Conservation (phyloP, 352 stramenopile genomes). For the Phytopythium boreale region DNA sequence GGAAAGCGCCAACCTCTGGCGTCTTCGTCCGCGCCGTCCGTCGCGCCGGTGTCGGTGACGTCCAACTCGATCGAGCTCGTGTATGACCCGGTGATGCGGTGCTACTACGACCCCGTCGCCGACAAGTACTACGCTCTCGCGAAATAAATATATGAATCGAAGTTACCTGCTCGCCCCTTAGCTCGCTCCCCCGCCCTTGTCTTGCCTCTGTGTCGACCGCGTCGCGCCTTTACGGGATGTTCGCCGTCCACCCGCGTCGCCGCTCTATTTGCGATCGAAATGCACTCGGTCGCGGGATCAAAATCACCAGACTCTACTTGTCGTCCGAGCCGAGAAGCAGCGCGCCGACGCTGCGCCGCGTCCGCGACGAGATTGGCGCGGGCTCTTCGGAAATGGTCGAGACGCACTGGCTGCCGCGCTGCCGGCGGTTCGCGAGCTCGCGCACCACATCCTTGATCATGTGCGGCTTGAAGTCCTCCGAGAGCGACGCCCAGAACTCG, state of each 20-base stretch:
- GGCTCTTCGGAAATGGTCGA: constrained; percentile 31
- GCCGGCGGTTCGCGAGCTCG: constrained; percentile 40
- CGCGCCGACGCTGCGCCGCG: constrained; percentile 35
- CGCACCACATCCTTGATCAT: constrained; percentile 80
- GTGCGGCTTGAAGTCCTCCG: constrained; percentile 83
- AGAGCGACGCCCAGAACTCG: constrained; percentile 77
- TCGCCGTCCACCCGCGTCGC: neutral
- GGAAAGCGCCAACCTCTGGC: neutral
- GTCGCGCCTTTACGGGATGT: neutral
- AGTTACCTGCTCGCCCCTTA: neutral
- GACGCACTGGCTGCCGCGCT: constrained; percentile 14
- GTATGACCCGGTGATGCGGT: constrained; percentile 81
- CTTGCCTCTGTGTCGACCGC: neutral
- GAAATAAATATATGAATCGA: constrained; percentile 37
- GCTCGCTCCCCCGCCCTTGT: neutral
- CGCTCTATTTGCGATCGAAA: neutral
- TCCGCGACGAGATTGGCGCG: constrained; percentile 22
- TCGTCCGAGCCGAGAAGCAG: constrained; percentile 52
- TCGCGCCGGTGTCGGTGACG: constrained; percentile 12
- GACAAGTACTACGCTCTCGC: constrained; percentile 87
- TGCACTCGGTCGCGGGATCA: neutral
- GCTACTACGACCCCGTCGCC: constrained; percentile 76
- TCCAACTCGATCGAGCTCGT: constrained; percentile 64
- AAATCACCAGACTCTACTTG: constrained; percentile 3
- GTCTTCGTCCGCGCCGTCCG: neutral